A percentile compares a stretch with the other conserved stretches of the same genome.
Evolutionary conservation across 495 filamentous ascomycete species (phyloP).

Genomic region (Usnea hakonensis): DNA sequence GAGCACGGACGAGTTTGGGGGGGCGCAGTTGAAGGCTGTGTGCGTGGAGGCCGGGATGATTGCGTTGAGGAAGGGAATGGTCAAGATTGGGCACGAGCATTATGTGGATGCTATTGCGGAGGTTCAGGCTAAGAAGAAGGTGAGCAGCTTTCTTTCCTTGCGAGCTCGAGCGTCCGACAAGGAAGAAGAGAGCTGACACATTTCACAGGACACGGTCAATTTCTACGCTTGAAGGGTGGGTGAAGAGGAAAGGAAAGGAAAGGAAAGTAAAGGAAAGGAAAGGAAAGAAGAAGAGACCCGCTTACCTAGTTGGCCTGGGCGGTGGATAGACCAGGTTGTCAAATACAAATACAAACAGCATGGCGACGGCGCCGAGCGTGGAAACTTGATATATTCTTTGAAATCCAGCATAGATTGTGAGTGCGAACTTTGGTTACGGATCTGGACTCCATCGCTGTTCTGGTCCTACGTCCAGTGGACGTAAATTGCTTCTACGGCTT

Average conservation of each 20-base stretch:
- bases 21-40: conserved; percentile 94
- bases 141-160: not conserved
- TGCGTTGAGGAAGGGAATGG: conserved; percentile 81
- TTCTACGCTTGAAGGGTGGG: conserved; percentile 22
- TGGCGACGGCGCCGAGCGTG: conserved; percentile 13
- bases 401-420: not conserved
- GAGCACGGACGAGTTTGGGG: conserved; percentile 98
- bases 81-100: conserved; percentile 94
- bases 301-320: not conserved
- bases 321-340: not conserved
- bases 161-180: not conserved
- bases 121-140: conserved; percentile 96
- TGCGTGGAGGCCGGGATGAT: conserved; percentile 99
- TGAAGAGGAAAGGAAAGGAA: not conserved
- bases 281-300: no score
- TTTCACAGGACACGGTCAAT: conserved; percentile 42
- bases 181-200: not conserved
- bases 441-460: not conserved
- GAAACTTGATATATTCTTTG: not conserved
- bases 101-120: conserved; percentile 98
- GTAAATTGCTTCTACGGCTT: not conserved
- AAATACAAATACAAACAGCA: conserved; percentile 4
- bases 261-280: no score
- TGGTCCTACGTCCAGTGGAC: no score
- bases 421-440: not conserved